A percentile compares a stretch with the other conserved stretches of the same genome.
These are phyloP conservation scores for Nosema muscidifuracis DNA, from an alignment of 371 early-diverging fungal genomes.

Conservation along the genomic window DNA sequence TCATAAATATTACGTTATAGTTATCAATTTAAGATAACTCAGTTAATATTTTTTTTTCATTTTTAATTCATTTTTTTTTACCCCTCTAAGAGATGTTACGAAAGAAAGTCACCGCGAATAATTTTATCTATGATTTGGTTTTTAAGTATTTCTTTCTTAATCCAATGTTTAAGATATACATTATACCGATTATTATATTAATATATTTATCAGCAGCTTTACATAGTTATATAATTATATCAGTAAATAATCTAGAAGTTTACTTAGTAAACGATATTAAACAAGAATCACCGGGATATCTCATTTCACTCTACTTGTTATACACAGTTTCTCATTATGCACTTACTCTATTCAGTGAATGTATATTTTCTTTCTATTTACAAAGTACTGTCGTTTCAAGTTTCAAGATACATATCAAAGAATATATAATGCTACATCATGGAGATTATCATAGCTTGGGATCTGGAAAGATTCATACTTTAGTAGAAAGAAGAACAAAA, in stretches of 20 bases:
- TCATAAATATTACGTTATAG: too few species aligned
- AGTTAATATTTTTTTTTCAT: neutral
- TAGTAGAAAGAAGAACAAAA: conserved; percentile 30
- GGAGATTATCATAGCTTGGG: conserved; percentile 12
- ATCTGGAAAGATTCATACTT: conserved; percentile 31
- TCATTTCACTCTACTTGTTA: neutral
- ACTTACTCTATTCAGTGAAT: neutral
- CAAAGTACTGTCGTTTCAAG: neutral
- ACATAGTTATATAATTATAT: neutral
- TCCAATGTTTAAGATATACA: conserved; percentile 9
- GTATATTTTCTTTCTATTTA: neutral
- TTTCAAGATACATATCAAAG: neutral
- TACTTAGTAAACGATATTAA: neutral
- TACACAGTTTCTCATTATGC: neutral
- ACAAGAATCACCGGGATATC: neutral
- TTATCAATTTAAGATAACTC: too few species aligned
- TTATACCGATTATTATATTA: neutral
- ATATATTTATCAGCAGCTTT: neutral
- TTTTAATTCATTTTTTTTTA: neutral
- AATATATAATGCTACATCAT: conserved; percentile 16
- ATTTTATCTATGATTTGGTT: neutral
- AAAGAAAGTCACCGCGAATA: neutral
- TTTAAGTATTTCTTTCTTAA: conserved; percentile 3
- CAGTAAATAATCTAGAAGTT: neutral
- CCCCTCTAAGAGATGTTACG: neutral